Evolutionary conservation across 2,329 filamentous ascomycete species (phyloP).

Genomic region (Ascochyta fabae): DNA sequence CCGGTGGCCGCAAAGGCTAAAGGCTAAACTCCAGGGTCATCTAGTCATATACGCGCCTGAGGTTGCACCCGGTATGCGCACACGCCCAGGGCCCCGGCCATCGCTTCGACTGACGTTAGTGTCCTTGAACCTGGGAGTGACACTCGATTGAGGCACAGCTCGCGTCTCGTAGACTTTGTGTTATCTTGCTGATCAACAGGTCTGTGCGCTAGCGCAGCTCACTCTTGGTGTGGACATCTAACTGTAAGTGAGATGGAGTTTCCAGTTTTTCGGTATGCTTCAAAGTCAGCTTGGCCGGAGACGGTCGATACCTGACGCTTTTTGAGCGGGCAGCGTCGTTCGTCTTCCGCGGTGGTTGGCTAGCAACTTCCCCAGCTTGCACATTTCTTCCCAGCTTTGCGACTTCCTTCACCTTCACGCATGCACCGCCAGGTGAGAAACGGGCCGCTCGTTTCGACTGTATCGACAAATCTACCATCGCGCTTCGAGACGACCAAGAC

Average conservation of each 20-base stretch:
- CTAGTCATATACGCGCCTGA: conserved; percentile 4
- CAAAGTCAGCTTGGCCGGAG: not conserved
- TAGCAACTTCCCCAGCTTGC: not conserved
- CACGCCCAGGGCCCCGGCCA: conserved; percentile 35
- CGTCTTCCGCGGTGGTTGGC: not conserved
- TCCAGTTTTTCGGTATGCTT: not conserved
- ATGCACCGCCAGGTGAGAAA: not conserved
- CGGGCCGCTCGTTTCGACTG: not conserved
- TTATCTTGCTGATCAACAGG: conserved; percentile 34
- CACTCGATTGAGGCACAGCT: conserved; percentile 40
- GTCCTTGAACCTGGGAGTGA: conserved; percentile 42
- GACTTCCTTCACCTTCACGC: not conserved
- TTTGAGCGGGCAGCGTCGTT: not conserved
- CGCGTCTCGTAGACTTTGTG: conserved; percentile 30
- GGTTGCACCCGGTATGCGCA: conserved; percentile 31
- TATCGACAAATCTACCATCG: not conserved
- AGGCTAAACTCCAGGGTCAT: conserved; percentile 43
- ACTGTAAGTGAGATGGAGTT: not conserved
- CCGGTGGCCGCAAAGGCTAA: conserved; percentile 43
- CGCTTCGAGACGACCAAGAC: not conserved
- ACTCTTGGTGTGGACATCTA: not conserved
- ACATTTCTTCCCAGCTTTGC: not conserved
- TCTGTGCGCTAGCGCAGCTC: conserved; percentile 30
- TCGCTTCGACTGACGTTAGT: conserved; percentile 29
- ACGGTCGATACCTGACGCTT: not conserved